Conservation (phyloP, 176 grass and related monocot species). For the Cymbopogon citratus region DNA sequence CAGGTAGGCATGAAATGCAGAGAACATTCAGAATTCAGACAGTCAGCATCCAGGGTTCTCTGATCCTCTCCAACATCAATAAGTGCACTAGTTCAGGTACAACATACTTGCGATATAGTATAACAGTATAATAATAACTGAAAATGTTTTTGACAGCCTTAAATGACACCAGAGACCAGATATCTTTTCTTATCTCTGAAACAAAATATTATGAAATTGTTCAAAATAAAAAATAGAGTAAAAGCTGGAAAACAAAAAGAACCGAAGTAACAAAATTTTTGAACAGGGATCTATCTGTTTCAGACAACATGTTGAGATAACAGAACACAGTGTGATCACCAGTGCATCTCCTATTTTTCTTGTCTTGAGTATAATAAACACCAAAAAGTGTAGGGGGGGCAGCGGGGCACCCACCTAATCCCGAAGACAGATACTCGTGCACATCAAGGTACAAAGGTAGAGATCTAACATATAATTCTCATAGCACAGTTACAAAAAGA, state of each 20-base stretch:
- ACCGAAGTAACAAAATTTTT: background rate
- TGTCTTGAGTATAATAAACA: background rate
- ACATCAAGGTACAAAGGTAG: background rate
- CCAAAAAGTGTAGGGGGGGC: background rate
- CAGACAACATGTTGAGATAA: conserved; percentile 5
- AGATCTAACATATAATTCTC: conserved; percentile 47
- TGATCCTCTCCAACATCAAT: background rate
- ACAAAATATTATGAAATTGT: background rate
- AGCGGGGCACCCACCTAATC: background rate
- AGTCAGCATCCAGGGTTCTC: background rate
- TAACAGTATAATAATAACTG: background rate
- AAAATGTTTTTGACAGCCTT: background rate
- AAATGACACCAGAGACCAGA: background rate
- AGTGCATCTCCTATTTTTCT: background rate
- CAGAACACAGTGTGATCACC: background rate
- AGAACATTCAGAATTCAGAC: background rate
- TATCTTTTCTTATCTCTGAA: too few species aligned
- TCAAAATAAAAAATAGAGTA: background rate
- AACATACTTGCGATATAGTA: background rate
- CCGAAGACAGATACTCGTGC: background rate
- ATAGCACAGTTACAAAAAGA: conserved; percentile 63
- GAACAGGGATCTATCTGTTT: background rate
- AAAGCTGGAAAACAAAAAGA: background rate
- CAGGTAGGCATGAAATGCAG: background rate
- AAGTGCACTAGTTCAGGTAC: background rate